A percentile compares a stretch with the other conserved stretches of the same genome.
These are phyloP conservation scores for Ampelocalamus luodianensis DNA, from an alignment of 176 grass and related monocot species.

Conservation along the genomic window DNA sequence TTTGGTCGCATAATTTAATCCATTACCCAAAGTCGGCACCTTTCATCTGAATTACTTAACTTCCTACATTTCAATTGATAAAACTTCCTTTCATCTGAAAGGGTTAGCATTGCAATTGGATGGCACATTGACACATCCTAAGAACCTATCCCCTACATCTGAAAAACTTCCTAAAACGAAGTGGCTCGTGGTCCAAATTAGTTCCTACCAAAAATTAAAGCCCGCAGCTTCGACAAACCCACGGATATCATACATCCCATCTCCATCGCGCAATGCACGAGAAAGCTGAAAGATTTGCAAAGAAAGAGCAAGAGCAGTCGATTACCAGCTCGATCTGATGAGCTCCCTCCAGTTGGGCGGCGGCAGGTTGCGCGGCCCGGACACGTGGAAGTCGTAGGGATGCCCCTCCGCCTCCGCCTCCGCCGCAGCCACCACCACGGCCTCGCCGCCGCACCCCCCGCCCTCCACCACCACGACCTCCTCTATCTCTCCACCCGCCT, in stretches of 20 bases:
- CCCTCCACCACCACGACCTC: slow-evolving; percentile 14
- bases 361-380: slow-evolving; percentile 79
- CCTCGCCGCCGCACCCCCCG: slow-evolving; percentile 45
- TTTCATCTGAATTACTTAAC: not conserved
- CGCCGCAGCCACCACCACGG: slow-evolving; percentile 55
- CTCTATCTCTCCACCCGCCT: not conserved
- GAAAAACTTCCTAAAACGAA: not conserved
- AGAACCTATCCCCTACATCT: not conserved
- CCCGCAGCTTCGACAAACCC: not conserved
- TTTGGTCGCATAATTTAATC: not conserved
- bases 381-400: slow-evolving; percentile 88
- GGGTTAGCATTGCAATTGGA: not conserved
- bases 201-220: not conserved
- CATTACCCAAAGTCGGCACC: not conserved
- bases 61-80: not conserved
- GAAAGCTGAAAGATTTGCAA: not conserved
- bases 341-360: slow-evolving; percentile 87
- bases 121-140: not conserved
- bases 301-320: not conserved
- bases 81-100: no score
- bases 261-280: not conserved
- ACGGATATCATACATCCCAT: not conserved
- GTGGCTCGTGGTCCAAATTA: not conserved
- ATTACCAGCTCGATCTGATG: slow-evolving; percentile 82
- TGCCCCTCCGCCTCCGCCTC: slow-evolving; percentile 60